phyloP scores from a whole-genome alignment of 1,284 basidiomycete genomes.

The Phlebopus sp. region DNA sequence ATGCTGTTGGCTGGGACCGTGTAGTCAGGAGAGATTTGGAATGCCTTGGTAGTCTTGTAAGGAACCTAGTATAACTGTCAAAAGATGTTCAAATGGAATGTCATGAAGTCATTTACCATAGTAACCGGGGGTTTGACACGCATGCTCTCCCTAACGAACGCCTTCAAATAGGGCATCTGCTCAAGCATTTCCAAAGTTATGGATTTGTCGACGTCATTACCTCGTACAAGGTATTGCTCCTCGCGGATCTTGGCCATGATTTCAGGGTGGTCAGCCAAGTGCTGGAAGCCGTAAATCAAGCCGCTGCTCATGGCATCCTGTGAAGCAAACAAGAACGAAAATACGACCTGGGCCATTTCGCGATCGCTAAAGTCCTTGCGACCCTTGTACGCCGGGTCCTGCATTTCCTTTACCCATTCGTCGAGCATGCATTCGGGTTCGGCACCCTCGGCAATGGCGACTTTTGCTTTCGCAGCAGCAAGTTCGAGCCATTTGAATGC shows the following conservation, averaged over 20 bases:
- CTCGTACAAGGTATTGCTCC: constrained; percentile 86
- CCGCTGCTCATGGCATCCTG: constrained; percentile 98
- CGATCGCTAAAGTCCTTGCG: constrained; percentile 87
- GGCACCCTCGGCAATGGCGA: constrained; percentile 77
- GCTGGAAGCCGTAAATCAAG: constrained; percentile 93
- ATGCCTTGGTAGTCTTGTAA: constrained; percentile 86
- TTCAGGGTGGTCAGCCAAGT: constrained; percentile 90
- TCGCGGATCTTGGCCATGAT: constrained; percentile 86
- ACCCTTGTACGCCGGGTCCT: constrained; percentile 70
- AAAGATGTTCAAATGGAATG: neutral
- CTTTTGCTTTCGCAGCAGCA: constrained; percentile 81
- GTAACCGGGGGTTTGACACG: constrained; percentile 89
- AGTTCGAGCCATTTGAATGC: constrained; percentile 83
- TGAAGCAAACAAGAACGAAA: constrained; percentile 96
- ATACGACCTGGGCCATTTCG: constrained; percentile 95
- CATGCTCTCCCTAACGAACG: constrained; percentile 91
- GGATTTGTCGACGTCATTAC: constrained; percentile 76
- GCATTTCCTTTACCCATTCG: constrained; percentile 84
- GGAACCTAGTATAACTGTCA: constrained; percentile 62
- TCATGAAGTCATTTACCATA: constrained; percentile 58
- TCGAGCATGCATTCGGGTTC: constrained; percentile 92
- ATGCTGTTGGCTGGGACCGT: constrained; percentile 90
- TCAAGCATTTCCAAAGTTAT: constrained; percentile 89
- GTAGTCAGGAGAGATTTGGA: constrained; percentile 90
- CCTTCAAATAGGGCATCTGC: constrained; percentile 89